Evolutionary conservation across 2,329 filamentous ascomycete species (phyloP).

Genomic region (Fusarium sp.): DNA sequence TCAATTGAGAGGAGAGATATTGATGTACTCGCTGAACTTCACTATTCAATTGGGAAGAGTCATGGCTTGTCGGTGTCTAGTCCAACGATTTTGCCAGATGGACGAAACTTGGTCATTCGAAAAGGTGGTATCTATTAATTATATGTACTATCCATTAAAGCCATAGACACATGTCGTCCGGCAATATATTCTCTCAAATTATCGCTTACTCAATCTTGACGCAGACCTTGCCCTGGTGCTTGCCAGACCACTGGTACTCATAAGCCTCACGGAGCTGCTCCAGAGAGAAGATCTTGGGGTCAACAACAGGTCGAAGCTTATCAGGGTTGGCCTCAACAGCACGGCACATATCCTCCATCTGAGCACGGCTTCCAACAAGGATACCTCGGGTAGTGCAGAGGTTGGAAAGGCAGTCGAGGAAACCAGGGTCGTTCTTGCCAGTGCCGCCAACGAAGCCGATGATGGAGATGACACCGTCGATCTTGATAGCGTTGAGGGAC

Average conservation of each 20-base stretch:
- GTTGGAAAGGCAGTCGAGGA: slow-evolving; percentile 46
- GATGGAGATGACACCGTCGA: slow-evolving; percentile 57
- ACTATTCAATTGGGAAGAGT: too few species aligned
- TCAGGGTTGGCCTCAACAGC: slow-evolving; percentile 58
- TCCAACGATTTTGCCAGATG: neutral
- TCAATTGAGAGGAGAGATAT: neutral
- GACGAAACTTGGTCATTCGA: neutral
- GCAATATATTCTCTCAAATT: neutral
- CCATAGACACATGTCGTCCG: neutral
- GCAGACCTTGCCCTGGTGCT: slow-evolving; percentile 53
- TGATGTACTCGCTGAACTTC: too few species aligned
- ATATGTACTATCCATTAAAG: neutral
- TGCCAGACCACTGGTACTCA: slow-evolving; percentile 50
- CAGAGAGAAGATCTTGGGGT: slow-evolving; percentile 55
- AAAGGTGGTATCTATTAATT: slow-evolving; percentile 25
- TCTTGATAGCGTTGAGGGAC: slow-evolving; percentile 55
- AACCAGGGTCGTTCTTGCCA: slow-evolving; percentile 42
- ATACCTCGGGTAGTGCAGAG: slow-evolving; percentile 56
- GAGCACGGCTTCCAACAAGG: slow-evolving; percentile 55
- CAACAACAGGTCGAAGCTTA: slow-evolving; percentile 57
- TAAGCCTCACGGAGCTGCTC: slow-evolving; percentile 57
- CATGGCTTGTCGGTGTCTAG: neutral
- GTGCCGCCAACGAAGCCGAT: slow-evolving; percentile 50
- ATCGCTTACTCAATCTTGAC: slow-evolving; percentile 43
- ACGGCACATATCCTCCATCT: slow-evolving; percentile 62